These are phyloP conservation scores for Pseudisothecium myosuroides DNA, from an alignment of 225 moss, liverwort and hornwort species.

Conservation along the genomic window DNA sequence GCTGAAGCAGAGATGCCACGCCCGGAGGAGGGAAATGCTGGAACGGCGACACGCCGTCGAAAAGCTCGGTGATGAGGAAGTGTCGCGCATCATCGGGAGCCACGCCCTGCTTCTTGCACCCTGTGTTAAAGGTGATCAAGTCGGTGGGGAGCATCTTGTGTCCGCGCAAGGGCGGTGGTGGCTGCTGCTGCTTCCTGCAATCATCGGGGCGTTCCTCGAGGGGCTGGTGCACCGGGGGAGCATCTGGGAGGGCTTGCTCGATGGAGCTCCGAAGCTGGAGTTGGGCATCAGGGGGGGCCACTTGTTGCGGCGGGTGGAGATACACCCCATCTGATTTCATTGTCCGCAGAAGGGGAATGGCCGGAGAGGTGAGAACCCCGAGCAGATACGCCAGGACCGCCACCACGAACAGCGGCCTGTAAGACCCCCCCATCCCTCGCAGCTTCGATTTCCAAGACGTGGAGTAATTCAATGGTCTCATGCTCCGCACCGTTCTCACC, in stretches of 20 bases:
- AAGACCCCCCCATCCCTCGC: background rate
- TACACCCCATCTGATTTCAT: background rate
- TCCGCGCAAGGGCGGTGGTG: background rate
- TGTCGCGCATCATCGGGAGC: background rate
- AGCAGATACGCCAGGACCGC: conserved; percentile 32
- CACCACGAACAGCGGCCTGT: conserved; percentile 12
- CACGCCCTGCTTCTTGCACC: conserved; percentile 17
- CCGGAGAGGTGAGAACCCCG: conserved; percentile 30
- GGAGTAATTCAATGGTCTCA: background rate
- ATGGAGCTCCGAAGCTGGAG: background rate
- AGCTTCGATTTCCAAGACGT: conserved; percentile 21
- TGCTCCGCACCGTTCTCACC: background rate
- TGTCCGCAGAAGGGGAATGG: background rate
- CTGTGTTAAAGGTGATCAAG: conserved; percentile 34
- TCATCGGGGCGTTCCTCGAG: background rate
- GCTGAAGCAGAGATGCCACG: conserved; percentile 17
- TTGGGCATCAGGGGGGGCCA: background rate
- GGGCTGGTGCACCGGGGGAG: background rate
- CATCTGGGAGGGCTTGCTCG: background rate
- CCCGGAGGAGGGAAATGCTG: conserved; percentile 46
- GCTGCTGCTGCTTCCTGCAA: background rate
- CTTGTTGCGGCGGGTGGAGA: background rate
- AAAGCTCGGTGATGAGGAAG: conserved; percentile 43
- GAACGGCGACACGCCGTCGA: conserved; percentile 65
- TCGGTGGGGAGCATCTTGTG: conserved; percentile 24